Evolutionary conservation across 2,329 filamentous ascomycete species (phyloP).

Genomic region (Aureobasidium musti): DNA sequence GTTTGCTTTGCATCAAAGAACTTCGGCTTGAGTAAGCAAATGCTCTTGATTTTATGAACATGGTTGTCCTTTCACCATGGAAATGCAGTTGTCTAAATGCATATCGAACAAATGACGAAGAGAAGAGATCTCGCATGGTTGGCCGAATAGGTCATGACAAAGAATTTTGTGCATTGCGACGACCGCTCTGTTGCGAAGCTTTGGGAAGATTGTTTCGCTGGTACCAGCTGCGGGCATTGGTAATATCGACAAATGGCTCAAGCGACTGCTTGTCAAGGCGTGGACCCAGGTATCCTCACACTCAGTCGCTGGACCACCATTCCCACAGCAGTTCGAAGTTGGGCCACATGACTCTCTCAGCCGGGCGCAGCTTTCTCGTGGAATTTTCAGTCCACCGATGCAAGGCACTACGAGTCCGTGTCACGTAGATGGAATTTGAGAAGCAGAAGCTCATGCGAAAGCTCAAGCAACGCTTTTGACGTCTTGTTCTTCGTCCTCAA

Average conservation of each 20-base stretch:
- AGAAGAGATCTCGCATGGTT: neutral
- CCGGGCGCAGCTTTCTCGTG: neutral
- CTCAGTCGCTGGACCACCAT: neutral
- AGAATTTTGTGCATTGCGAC: neutral
- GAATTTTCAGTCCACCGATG: neutral
- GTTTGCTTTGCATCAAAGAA: neutral
- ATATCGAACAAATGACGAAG: neutral
- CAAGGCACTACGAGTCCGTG: constrained; percentile 5
- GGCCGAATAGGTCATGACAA: neutral
- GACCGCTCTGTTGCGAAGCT: neutral
- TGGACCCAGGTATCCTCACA: neutral
- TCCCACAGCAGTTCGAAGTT: neutral
- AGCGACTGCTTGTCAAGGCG: neutral
- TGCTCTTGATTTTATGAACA: neutral
- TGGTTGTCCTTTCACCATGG: neutral
- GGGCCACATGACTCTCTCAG: neutral
- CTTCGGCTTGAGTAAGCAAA: neutral
- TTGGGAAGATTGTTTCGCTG: neutral
- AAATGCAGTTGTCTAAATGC: neutral
- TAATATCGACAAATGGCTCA: too few relatives aligned
- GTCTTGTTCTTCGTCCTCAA: constrained; percentile 42
- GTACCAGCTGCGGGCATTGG: neutral
- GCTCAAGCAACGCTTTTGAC: neutral
- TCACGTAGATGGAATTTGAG: neutral
- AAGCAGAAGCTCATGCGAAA: neutral